Evolutionary conservation across 768 basidiomycete species (phyloP).

Genomic region (Mycena olivaceomarginata): DNA sequence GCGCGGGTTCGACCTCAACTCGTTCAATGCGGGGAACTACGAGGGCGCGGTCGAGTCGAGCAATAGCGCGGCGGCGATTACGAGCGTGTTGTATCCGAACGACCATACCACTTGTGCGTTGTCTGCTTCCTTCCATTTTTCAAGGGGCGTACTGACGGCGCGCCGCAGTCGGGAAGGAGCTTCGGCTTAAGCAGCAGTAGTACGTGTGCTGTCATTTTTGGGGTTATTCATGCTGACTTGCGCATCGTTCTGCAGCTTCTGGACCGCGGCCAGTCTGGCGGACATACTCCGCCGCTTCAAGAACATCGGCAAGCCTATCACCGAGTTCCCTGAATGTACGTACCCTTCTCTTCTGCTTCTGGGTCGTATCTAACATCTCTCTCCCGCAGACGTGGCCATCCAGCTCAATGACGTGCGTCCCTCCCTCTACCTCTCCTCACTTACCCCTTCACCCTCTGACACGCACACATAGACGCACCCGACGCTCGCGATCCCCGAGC

Average conservation of each 20-base stretch:
- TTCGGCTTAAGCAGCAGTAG: conserved; percentile 97
- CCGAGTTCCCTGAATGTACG: conserved; percentile 89
- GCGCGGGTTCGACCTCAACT: conserved; percentile 94
- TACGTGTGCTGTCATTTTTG: conserved; percentile 46
- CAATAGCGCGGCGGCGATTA: conserved; percentile 95
- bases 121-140: conserved; percentile 12
- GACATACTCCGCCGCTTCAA: conserved; percentile 97
- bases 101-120: conserved; percentile 81
- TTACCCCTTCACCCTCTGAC: not conserved
- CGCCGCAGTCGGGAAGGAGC: conserved; percentile 84
- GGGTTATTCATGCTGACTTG: not conserved
- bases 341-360: conserved; percentile 26
- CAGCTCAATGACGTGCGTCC: conserved; percentile 92
- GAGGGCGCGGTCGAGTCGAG: conserved; percentile 91
- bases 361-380: conserved; percentile 15
- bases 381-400: conserved; percentile 83
- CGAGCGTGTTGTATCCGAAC: conserved; percentile 96
- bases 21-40: conserved; percentile 98
- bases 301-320: conserved; percentile 88
- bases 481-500: conserved; percentile 94
- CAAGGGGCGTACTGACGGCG: conserved; percentile 14
- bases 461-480: conserved; percentile 86
- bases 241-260: conserved; percentile 69
- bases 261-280: conserved; percentile 91
- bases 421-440: not conserved